These are phyloP conservation scores for Gillenia trifoliata DNA, from an alignment of 306 rosid species.

Conservation along the genomic window DNA sequence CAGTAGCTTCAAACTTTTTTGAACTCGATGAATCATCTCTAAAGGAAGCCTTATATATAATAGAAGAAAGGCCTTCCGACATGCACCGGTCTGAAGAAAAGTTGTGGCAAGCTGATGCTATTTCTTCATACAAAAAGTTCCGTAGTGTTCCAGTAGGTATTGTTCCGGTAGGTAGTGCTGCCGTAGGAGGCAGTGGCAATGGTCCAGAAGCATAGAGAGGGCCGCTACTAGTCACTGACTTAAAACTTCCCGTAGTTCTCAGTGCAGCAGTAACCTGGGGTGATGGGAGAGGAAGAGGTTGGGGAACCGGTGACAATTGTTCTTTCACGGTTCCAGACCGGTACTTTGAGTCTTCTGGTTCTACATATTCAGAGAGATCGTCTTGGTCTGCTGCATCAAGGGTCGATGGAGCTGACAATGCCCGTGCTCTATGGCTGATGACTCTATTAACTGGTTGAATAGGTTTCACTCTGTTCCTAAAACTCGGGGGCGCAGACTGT, in stretches of 20 bases:
- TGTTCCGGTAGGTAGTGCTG: constrained; percentile 25
- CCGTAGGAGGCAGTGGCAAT: constrained; percentile 83
- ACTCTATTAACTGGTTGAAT: constrained; percentile 49
- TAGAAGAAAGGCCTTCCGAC: constrained; percentile 84
- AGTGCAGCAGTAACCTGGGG: constrained; percentile 49
- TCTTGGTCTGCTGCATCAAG: constrained; percentile 95
- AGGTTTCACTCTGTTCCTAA: constrained; percentile 85
- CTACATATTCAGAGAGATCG: constrained; percentile 62
- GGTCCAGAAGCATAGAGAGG: constrained; percentile 76
- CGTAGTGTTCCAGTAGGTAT: constrained; percentile 54
- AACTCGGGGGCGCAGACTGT: constrained; percentile 98
- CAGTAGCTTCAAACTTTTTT: constrained; percentile 86
- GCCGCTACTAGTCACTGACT: constrained; percentile 60
- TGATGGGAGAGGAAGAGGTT: constrained; percentile 96
- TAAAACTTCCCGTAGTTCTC: constrained; percentile 71
- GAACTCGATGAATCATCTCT: constrained; percentile 77
- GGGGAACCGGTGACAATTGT: constrained; percentile 59
- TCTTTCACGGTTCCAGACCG: constrained; percentile 57
- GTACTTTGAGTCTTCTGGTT: constrained; percentile 62
- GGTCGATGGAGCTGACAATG: constrained; percentile 89
- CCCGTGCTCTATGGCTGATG: constrained; percentile 48
- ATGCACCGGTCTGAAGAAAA: constrained; percentile 80
- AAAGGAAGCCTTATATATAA: constrained; percentile 80
- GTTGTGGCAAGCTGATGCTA: constrained; percentile 76
- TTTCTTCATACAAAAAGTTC: constrained; percentile 65